A percentile compares a stretch with the other conserved stretches of the same genome.
These are phyloP conservation scores for Calonectria honghensis DNA, from an alignment of 2,329 filamentous ascomycete genomes.

Conservation along the genomic window DNA sequence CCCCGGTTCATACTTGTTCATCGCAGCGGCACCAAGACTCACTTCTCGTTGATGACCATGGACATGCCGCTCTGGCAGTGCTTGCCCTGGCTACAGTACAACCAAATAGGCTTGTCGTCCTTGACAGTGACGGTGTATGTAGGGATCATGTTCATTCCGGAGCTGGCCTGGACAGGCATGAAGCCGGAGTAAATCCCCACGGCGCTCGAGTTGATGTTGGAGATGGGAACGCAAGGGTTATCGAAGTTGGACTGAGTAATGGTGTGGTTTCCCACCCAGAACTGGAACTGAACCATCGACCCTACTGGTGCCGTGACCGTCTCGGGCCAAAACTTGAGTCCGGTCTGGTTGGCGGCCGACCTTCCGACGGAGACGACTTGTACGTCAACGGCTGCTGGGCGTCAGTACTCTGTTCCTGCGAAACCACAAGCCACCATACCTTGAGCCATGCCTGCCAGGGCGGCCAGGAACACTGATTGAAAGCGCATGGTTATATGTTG, in stretches of 20 bases:
- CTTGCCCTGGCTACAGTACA: slow-evolving; percentile 83
- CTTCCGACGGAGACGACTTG: slow-evolving; percentile 80
- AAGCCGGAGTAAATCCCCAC: slow-evolving; percentile 81
- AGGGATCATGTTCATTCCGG: slow-evolving; percentile 71
- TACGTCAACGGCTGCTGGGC: slow-evolving; percentile 62
- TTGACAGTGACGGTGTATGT: slow-evolving; percentile 84
- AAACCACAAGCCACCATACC: slow-evolving; percentile 58
- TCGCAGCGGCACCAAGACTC: slow-evolving; percentile 57
- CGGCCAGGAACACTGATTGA: slow-evolving; percentile 66
- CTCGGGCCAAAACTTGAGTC: slow-evolving; percentile 78
- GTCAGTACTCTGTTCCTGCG: slow-evolving; percentile 25
- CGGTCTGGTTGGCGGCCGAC: slow-evolving; percentile 68
- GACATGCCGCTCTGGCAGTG: slow-evolving; percentile 87
- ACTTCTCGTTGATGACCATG: slow-evolving; percentile 86
- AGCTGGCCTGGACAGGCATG: slow-evolving; percentile 75
- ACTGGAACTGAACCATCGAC: slow-evolving; percentile 80
- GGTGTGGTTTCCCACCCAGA: slow-evolving; percentile 83
- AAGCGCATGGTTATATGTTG: slow-evolving; percentile 68
- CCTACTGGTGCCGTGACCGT: slow-evolving; percentile 78
- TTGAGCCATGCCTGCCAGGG: slow-evolving; percentile 68
- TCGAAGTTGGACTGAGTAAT: slow-evolving; percentile 86
- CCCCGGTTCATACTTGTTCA: neutral
- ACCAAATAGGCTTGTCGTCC: slow-evolving; percentile 82
- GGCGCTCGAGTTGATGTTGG: slow-evolving; percentile 69
- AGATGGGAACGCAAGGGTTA: slow-evolving; percentile 79